Base-by-base conservation (phyloP, 202 grass and related monocot genomes). In the Zoysia matrella region DNA sequence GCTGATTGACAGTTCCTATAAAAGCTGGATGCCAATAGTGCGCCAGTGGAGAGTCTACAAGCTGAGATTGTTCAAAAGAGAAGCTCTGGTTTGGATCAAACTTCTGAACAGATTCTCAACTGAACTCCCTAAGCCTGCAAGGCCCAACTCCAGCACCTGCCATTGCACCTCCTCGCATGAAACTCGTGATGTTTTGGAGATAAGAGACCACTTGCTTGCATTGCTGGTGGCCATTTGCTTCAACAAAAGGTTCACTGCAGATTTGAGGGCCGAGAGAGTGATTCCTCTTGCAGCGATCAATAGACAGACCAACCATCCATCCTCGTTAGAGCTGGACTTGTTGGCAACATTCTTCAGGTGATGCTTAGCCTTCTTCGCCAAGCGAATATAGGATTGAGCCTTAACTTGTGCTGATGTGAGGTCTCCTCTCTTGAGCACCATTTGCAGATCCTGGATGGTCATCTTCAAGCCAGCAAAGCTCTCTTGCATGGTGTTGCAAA, bases 61-160 rank as follows among this genome's bases (percentile, higher is more conserved):
- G 78, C 78, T 92, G 41, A 73, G 66, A 44, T 66, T 75, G 69
- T 95, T 95, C 47, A 92, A 72, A 71, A 95, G 87, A 82, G 87
- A 92, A 11, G 82, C 92, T 84, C 81, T 72, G 11, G 45, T 86
- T 74, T 88, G 87, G 69, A 94, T 90, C 74, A 89, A 57, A 81
- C 76, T 74, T 53, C 87, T 83, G 43, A 84, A 92, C 51, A 95
- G 73, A 46, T 65, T 83, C 50, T 84, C 85, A 16, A 76, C 79
- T 60, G 52, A 86, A 5, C 81, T 82, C 79, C 84, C 87, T 39
- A 90, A 71, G 18, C 40, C 46, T 60, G 68, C 82, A 18, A 92
- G 77, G 44, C 50, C 75, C 58, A 76, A 65, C 79, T 85, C 85
- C 58, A 83, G 60, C 65, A 77, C 67, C 67, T 80, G 74, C 84